These are phyloP conservation scores for Tephrocybe rancida DNA, from an alignment of 768 basidiomycete species.

Conservation along the genomic window DNA sequence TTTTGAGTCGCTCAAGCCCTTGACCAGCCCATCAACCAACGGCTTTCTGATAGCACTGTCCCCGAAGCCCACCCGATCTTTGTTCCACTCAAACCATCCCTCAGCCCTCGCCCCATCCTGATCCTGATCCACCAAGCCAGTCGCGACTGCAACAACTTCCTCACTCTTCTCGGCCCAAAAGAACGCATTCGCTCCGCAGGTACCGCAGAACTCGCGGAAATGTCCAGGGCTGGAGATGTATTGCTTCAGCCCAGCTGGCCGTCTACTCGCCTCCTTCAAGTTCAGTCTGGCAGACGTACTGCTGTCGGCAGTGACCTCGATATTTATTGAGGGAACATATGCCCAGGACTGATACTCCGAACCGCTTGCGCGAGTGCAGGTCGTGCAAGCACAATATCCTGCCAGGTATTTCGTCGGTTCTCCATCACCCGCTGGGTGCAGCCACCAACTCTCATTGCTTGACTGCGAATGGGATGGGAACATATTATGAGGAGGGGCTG, in stretches of 20 bases:
- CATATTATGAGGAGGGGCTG: no score
- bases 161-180: constrained; percentile 21
- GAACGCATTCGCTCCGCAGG: constrained; percentile 28
- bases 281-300: background rate
- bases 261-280: background rate
- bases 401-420: constrained; percentile 19
- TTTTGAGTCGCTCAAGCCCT: constrained; percentile 7
- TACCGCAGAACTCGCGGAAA: constrained; percentile 26
- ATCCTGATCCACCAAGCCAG: constrained; percentile 21
- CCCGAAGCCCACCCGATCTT: constrained; percentile 14
- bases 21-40: constrained; percentile 5
- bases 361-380: constrained; percentile 23
- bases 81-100: constrained; percentile 17
- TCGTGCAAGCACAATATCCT: constrained; percentile 23
- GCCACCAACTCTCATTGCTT: no score
- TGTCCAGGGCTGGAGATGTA: constrained; percentile 24
- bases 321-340: constrained; percentile 20
- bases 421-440: no score
- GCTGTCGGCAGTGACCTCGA: constrained; percentile 5
- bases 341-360: constrained; percentile 24
- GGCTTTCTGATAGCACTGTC: constrained; percentile 18
- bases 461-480: no score
- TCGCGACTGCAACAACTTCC: constrained; percentile 18
- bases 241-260: constrained; percentile 24
- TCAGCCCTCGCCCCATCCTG: constrained; percentile 5